Evolutionary conservation across 768 basidiomycete species (phyloP), one percentile per base, ranked within the genome.

Genomic region (Baorangia bicolor): DNA sequence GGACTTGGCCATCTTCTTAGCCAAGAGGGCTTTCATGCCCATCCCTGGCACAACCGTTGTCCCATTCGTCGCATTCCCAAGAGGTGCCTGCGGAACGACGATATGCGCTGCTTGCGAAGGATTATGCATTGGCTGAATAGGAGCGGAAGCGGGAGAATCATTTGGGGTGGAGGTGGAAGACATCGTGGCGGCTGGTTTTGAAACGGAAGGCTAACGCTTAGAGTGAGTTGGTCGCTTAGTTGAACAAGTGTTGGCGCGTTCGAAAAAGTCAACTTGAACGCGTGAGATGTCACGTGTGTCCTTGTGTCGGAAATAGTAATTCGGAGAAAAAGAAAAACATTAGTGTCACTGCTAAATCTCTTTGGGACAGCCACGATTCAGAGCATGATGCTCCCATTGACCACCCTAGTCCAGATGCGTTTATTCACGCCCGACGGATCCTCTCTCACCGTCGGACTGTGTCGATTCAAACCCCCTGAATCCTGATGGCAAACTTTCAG

Each of bases 1-100:
- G 66, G 77, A 82, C 74, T 93, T 95, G 39, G 92, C 90, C 82
- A 98, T 82, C 77, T 86, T 92, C 81, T 97, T 98, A 12, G 91
- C 92, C 23, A 99, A 74, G 37, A 99, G 80, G 1, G 96, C 94
- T 70, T 93, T 97, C 48, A 90, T 87, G 16, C 93, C 94, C 81
- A 94, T 82, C 33, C 87, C 87, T 31, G 81, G 83, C 14, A 77
- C 83, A 57, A 80, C 84, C 28, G 69, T 75, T 23, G 79, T 73
- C 16, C 77, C 78, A 52, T 80, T 81, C 33, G 80, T 79, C 12
- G 80, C 68, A 60, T 86, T 91, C 14, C 90, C 89, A 5, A 93
- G 78, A 6, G 89, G 90, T 28, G 88, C 90, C 65, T 92, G 86
- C 1, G 92, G 90, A 14, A 88, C 79, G 41, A 86, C 84, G 60